These are phyloP conservation scores for Heterotrichella gracilis DNA, from an alignment of 352 stramenopile species.

Conservation along the genomic window DNA sequence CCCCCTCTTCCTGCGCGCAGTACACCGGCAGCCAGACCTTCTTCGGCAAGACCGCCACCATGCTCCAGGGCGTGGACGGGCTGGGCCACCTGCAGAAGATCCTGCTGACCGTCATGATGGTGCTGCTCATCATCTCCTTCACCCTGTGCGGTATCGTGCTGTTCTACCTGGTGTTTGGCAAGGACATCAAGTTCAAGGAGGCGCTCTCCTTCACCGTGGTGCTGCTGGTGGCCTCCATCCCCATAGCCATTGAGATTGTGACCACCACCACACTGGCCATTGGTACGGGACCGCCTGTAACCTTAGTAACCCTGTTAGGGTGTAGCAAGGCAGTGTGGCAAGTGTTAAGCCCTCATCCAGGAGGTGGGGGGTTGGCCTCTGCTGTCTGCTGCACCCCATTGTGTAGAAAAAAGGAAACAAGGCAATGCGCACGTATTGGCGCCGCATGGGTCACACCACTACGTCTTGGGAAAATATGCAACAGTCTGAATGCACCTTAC, in stretches of 20 bases:
- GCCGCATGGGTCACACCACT: too few relatives aligned
- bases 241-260: conserved; percentile 60
- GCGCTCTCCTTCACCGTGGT: conserved; percentile 48
- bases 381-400: too few relatives aligned
- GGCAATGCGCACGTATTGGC: too few relatives aligned
- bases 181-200: conserved; percentile 30
- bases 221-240: conserved; percentile 53
- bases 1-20: too few relatives aligned
- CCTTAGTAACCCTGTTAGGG: too few relatives aligned
- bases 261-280: conserved; percentile 57
- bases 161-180: conserved; percentile 30
- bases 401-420: too few relatives aligned
- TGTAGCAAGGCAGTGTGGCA: too few relatives aligned
- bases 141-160: conserved; percentile 46
- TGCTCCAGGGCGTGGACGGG: conserved; percentile 37
- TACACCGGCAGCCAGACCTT: conserved; percentile 54
- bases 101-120: conserved; percentile 51
- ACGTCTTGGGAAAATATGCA: too few relatives aligned
- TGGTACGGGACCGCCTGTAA: too few relatives aligned
- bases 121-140: conserved; percentile 43
- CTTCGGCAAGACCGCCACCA: conserved; percentile 42
- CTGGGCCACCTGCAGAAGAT: conserved; percentile 52
- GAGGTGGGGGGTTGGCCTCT: too few relatives aligned
- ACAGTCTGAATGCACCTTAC: too few relatives aligned
- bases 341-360: too few relatives aligned